These are phyloP conservation scores for Caloboletus firmus DNA, from an alignment of 1,284 basidiomycete species.

Conservation along the genomic window DNA sequence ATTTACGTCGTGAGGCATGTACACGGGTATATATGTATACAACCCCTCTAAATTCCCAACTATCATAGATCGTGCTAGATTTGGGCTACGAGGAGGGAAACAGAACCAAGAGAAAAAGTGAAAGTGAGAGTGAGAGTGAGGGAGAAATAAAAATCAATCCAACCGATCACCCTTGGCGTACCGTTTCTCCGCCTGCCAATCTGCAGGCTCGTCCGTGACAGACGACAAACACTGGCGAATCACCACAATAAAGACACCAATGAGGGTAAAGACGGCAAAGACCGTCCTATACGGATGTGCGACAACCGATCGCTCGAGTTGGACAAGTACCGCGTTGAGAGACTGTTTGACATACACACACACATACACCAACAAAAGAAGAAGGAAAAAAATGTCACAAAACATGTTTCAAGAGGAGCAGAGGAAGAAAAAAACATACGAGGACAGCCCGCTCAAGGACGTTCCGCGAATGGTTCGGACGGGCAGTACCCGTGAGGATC, in stretches of 20 bases:
- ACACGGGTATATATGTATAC: too few relatives aligned
- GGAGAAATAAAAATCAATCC: neutral
- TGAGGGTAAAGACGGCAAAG: constrained; percentile 10
- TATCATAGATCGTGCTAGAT: too few relatives aligned
- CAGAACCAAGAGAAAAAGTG: too few relatives aligned
- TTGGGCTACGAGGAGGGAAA: too few relatives aligned
- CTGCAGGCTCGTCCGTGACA: constrained; percentile 17
- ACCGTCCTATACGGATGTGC: constrained; percentile 27
- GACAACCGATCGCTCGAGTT: constrained; percentile 10
- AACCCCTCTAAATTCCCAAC: too few relatives aligned
- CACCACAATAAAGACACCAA: constrained; percentile 10
- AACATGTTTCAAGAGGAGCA: too few relatives aligned
- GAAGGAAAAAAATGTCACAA: too few relatives aligned
- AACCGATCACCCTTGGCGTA: constrained; percentile 17
- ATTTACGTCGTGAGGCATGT: too few relatives aligned
- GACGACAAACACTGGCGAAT: too few relatives aligned
- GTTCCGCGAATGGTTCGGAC: constrained; percentile 69
- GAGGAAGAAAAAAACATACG: constrained; percentile 43
- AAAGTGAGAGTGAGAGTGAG: too few relatives aligned
- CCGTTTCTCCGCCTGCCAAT: constrained; percentile 19
- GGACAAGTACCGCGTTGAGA: constrained; percentile 15
- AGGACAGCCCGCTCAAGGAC: constrained; percentile 63
- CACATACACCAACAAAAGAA: too few relatives aligned
- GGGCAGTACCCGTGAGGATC: constrained; percentile 55
- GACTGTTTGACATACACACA: constrained; percentile 14